These are phyloP conservation scores for Petunia axillaris DNA, from an alignment of 257 asterid species.

Conservation along the genomic window DNA sequence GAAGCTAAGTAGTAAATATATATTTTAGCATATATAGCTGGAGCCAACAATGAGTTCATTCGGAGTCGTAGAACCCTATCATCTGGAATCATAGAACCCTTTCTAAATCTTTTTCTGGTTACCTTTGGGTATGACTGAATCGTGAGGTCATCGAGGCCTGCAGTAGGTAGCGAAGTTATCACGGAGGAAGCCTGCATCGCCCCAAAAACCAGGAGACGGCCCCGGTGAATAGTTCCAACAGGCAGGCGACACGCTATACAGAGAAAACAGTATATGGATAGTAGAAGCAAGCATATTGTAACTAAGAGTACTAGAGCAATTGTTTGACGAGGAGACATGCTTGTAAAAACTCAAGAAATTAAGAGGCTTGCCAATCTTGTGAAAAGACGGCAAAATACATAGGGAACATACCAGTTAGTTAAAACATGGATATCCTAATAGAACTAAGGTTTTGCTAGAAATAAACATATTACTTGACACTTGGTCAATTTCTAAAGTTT, in stretches of 20 bases:
- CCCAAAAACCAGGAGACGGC: background rate
- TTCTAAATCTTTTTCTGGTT: background rate
- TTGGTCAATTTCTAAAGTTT: background rate
- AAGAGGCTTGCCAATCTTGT: background rate
- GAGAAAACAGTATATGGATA: background rate
- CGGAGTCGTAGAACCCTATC: too few species aligned
- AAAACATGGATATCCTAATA: background rate
- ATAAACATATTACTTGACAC: background rate
- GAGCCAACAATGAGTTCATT: too few species aligned
- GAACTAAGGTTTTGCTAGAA: too few species aligned
- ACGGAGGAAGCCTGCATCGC: background rate
- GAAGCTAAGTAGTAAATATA: too few species aligned
- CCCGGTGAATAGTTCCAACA: background rate
- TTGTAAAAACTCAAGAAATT: constrained; percentile 1
- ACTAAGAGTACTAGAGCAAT: background rate
- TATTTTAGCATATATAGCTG: too few species aligned
- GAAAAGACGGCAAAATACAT: background rate
- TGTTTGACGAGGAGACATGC: background rate
- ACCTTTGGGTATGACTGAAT: constrained; percentile 34
- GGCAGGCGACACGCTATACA: constrained; percentile 9
- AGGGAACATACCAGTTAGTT: background rate
- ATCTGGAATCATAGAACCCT: too few species aligned
- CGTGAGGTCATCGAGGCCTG: constrained; percentile 31
- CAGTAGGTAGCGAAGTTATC: background rate
- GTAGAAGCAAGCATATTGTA: background rate